Conservation (phyloP, 805 yeast species). For the Kuraishia floccosa region DNA sequence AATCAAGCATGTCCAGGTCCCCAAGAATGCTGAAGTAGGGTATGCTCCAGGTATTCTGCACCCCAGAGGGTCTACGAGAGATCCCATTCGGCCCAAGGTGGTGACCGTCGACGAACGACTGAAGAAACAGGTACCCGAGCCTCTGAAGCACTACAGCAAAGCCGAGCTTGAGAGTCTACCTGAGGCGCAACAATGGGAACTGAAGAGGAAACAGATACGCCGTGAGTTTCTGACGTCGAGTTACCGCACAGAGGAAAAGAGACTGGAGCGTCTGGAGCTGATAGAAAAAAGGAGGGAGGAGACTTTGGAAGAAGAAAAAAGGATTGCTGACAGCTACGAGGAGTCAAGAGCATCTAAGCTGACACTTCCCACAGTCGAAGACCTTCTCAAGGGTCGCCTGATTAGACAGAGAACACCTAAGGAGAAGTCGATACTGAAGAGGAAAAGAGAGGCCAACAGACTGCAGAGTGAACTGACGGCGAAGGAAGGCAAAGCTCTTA, state of each 20-base stretch:
- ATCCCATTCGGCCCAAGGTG: conserved; percentile 33
- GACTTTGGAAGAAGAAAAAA: conserved; percentile 14
- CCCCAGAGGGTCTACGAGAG: conserved; percentile 54
- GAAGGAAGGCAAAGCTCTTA: conserved; percentile 40
- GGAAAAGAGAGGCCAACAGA: conserved; percentile 62
- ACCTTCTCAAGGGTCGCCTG: conserved; percentile 53
- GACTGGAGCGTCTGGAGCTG: conserved; percentile 21
- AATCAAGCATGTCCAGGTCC: conserved; percentile 37
- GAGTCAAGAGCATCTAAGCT: conserved; percentile 35
- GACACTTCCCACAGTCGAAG: conserved; percentile 74
- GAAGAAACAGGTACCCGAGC: conserved; percentile 34
- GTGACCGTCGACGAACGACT: conserved; percentile 55
- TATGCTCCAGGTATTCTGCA: conserved; percentile 62
- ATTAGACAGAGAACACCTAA: conserved; percentile 65
- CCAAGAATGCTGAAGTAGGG: conserved; percentile 42
- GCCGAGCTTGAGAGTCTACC: conserved; percentile 23
- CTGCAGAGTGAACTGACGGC: conserved; percentile 37
- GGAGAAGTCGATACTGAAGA: conserved; percentile 42
- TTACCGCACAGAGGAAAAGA: conserved; percentile 22
- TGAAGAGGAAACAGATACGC: conserved; percentile 59
- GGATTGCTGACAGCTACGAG: conserved; percentile 14
- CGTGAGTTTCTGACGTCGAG: conserved; percentile 54
- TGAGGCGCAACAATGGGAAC: conserved; percentile 31
- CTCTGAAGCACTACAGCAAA: conserved; percentile 20
- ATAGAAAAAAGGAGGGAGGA: conserved; percentile 19